Evolutionary conservation across 1,139 yeast genomes (phyloP), one percentile per base, ranked within the genome.

Genomic region (Candida sanyaensis): DNA sequence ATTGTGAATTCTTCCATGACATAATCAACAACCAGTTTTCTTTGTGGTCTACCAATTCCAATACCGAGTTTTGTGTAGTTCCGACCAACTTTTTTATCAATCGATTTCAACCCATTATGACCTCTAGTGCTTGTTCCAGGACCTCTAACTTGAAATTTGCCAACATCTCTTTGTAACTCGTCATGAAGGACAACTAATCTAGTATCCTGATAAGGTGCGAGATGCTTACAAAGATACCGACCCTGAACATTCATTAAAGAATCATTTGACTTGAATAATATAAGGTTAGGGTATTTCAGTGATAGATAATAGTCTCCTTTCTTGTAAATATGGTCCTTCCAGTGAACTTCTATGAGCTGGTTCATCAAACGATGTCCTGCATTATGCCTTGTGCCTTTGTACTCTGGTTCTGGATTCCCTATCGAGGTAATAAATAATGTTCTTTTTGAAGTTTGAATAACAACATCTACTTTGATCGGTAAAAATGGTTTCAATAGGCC

Each of bases 361-460:
- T 75, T 71, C 47, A 81, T 58, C 28, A 83, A 71, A 46, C 72
- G 63, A 57, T 86, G 89, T 2, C 96, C 97, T 0, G 85, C 88
- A 53, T 84, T 88, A 60, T 90, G 97, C 42, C 96, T 72, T 0
- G 96, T 87, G 6, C 73, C 73, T 12, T 66, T 64, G 57, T 80
- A 88, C 42, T 71, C 65, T 0, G 82, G 76, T 46, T 84, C 90
- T 0, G 96, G 96, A 59, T 90, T 90, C 0, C 96, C 96, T 3
- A 90, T 70, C 0, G 93, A 87, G 5, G 84, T 81, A 8, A 83
- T 49, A 36, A 55, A 52, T 8, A 55, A 33, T 28, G 44, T 41
- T 43, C 49, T 49, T 8, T 43, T 43, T 7, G 29, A 17, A 23
- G 34, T 39, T 9, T 36, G 12, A 11, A 12, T 21, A 5, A 17